These are phyloP conservation scores for Lentinula aciculospora DNA, from an alignment of 768 basidiomycete species.

Conservation along the genomic window DNA sequence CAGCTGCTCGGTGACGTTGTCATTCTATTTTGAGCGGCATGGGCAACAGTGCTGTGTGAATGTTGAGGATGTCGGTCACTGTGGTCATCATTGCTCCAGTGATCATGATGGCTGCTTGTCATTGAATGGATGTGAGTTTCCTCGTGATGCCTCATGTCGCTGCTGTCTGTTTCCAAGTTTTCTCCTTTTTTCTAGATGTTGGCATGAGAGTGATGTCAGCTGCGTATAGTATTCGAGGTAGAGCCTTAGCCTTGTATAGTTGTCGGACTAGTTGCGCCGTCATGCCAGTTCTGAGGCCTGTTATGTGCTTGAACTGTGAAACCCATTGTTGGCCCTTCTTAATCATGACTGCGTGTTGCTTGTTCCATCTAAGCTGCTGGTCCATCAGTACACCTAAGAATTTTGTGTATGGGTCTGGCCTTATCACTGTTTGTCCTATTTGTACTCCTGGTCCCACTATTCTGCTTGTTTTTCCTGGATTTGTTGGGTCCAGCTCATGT, in stretches of 20 bases:
- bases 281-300: not conserved
- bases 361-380: not conserved
- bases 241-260: not conserved
- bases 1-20: not conserved
- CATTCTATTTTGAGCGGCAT: conserved; percentile 4
- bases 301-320: not conserved
- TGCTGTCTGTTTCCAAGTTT: not conserved
- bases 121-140: not conserved
- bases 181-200: not conserved
- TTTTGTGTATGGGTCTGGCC: not conserved
- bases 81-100: conserved; percentile 9
- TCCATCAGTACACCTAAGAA: not conserved
- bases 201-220: not conserved
- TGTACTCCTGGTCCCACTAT: too few species aligned
- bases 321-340: not conserved
- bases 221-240: not conserved
- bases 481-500: too few species aligned
- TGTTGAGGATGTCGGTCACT: conserved; percentile 8
- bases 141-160: not conserved
- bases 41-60: conserved; percentile 11
- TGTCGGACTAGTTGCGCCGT: not conserved
- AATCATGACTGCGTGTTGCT: not conserved
- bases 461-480: too few species aligned
- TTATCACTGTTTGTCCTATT: not conserved
- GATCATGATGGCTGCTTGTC: not conserved